Conservation (phyloP, 1,284 basidiomycete genomes). For the Cryptococcus hybrid region DNA sequence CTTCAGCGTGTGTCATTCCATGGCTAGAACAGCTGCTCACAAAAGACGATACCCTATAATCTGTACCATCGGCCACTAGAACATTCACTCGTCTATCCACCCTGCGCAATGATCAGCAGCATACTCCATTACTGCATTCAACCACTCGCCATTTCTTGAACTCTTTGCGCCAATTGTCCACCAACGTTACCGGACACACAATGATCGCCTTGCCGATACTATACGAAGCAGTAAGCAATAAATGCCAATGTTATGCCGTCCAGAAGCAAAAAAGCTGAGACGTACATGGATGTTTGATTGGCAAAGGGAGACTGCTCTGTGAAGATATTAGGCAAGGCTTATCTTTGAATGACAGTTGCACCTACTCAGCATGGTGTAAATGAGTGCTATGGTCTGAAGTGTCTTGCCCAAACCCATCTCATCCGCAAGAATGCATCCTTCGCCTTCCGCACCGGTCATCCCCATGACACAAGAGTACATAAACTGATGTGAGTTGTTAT, state of each 20-base stretch:
- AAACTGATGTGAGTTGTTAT: constrained; percentile 58
- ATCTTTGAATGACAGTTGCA: constrained; percentile 2
- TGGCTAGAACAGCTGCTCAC: constrained; percentile 59
- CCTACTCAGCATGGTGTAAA: constrained; percentile 85
- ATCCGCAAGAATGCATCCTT: constrained; percentile 95
- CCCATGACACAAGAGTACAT: constrained; percentile 98
- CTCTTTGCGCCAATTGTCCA: constrained; percentile 97
- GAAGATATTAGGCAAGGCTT: constrained; percentile 6
- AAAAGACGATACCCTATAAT: constrained; percentile 71
- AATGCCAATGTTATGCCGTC: neutral
- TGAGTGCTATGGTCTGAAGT: constrained; percentile 74
- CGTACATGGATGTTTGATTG: constrained; percentile 56
- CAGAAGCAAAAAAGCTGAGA: neutral
- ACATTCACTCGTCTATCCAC: constrained; percentile 53
- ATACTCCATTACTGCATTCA: neutral
- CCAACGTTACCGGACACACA: constrained; percentile 90
- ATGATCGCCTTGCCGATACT: constrained; percentile 75
- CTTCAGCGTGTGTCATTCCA: neutral
- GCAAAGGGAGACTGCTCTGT: constrained; percentile 74
- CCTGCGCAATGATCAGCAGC: neutral
- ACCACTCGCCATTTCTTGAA: constrained; percentile 79
- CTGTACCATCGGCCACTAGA: constrained; percentile 70
- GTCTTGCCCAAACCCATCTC: constrained; percentile 98
- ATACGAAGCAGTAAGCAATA: neutral
- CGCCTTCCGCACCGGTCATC: constrained; percentile 71